A percentile compares a stretch with the other conserved stretches of the same genome.
Conservation (phyloP, 768 basidiomycete genomes). For the Cubamyces sp. region DNA sequence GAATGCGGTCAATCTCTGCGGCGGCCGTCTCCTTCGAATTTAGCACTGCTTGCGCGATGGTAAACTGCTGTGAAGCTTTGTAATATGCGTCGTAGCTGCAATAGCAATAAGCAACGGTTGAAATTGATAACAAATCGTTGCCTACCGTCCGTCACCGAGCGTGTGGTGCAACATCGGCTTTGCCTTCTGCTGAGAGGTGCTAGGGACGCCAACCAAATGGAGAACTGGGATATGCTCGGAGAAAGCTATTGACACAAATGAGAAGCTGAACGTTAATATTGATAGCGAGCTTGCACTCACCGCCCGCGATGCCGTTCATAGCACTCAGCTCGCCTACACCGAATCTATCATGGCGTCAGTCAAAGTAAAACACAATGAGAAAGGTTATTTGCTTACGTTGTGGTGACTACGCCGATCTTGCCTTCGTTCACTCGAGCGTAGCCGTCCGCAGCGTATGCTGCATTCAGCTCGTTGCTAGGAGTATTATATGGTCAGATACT, state of each 20-base stretch:
- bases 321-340: conserved; percentile 95
- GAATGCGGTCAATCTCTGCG: conserved; percentile 75
- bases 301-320: conserved; percentile 81
- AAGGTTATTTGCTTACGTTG: conserved; percentile 56
- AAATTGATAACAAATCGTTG: background rate
- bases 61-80: conserved; percentile 76
- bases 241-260: conserved; percentile 50
- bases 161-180: conserved; percentile 87
- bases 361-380: no score
- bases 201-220: conserved; percentile 86
- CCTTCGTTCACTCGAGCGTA: conserved; percentile 86
- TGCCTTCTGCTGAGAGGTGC: conserved; percentile 68
- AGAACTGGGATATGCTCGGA: conserved; percentile 91
- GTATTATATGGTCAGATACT: background rate
- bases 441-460: conserved; percentile 90
- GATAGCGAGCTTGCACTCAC: conserved; percentile 37
- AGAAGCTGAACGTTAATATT: no score
- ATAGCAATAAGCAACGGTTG: background rate
- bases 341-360: conserved; percentile 50
- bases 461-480: conserved; percentile 79
- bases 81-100: conserved; percentile 71
- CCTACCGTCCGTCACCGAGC: conserved; percentile 77
- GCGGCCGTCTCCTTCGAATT: conserved; percentile 57
- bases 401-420: conserved; percentile 71
- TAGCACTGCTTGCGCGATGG: conserved; percentile 67